These are phyloP conservation scores for Annulohypoxylon stygium DNA, from an alignment of 495 filamentous ascomycete genomes.

Conservation along the genomic window DNA sequence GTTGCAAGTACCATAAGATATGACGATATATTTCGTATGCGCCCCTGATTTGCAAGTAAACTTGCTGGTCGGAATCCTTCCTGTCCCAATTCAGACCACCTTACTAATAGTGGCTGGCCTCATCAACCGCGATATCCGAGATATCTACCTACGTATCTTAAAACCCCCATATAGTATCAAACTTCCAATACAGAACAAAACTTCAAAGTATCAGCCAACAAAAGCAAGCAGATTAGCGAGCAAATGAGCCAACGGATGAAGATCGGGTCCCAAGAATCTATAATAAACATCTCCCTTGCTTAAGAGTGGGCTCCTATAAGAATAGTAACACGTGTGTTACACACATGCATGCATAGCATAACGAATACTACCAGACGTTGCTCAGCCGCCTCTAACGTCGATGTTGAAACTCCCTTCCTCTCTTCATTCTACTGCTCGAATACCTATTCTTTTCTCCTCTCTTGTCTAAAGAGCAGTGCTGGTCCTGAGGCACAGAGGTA, in stretches of 20 bases:
- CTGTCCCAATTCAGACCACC: neutral
- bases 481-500: neutral
- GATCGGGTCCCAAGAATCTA: neutral
- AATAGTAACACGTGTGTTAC: slow-evolving; percentile 12
- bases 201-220: neutral
- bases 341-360: neutral
- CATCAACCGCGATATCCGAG: slow-evolving; percentile 1
- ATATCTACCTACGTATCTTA: neutral
- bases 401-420: neutral
- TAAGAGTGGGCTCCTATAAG: slow-evolving; percentile 9
- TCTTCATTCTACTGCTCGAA: neutral
- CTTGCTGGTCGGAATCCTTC: neutral
- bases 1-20: neutral
- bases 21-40: neutral
- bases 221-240: neutral
- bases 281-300: neutral
- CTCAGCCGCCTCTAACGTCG: neutral
- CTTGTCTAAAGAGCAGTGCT: neutral
- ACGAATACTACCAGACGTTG: neutral
- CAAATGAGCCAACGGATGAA: neutral
- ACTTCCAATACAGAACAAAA: neutral
- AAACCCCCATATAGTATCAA: neutral
- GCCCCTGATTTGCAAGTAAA: neutral
- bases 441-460: neutral
- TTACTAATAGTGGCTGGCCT: neutral